A percentile compares a stretch with the other conserved stretches of the same genome.
Evolutionary conservation across 169 alveolate genomes (phyloP).

Genomic region (Plasmodium coatneyi): DNA sequence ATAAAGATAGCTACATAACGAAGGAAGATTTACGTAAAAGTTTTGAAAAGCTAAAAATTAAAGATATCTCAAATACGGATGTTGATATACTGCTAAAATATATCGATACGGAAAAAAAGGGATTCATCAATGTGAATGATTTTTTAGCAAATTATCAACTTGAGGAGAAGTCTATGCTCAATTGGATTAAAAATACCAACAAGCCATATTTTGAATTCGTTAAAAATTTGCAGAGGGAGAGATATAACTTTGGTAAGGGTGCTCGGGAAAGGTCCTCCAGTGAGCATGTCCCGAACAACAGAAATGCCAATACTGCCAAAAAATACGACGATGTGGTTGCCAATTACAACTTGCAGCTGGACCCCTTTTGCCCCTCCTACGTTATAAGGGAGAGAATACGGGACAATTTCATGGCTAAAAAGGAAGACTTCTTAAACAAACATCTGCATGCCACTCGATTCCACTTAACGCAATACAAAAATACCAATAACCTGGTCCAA

Average conservation of each 20-base stretch:
- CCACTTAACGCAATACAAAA: conserved; percentile 62
- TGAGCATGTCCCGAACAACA: conserved; percentile 11
- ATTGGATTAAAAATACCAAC: conserved; percentile 74
- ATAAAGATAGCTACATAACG: conserved; percentile 71
- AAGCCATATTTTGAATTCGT: conserved; percentile 72
- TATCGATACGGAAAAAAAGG: conserved; percentile 68
- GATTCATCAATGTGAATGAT: conserved; percentile 59
- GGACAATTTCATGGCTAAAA: conserved; percentile 52
- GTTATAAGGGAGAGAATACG: conserved; percentile 72
- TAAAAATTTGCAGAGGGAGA: conserved; percentile 26
- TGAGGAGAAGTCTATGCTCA: conserved; percentile 67
- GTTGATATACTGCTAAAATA: conserved; percentile 48
- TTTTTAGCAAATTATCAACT: conserved; percentile 55
- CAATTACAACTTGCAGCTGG: conserved; percentile 55
- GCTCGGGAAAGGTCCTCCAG: conserved; percentile 23
- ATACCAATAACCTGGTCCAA: conserved; percentile 48
- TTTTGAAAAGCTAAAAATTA: conserved; percentile 40
- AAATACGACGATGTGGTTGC: conserved; percentile 32
- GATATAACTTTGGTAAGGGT: neutral
- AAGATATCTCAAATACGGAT: conserved; percentile 42
- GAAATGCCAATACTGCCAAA: conserved; percentile 54
- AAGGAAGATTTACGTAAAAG: conserved; percentile 64
- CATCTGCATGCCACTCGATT: conserved; percentile 52
- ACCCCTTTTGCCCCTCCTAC: conserved; percentile 61
- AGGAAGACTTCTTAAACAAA: conserved; percentile 59